These are phyloP conservation scores for Stachybotrys chlorohalonatus DNA, from an alignment of 2,329 filamentous ascomycete species.

Conservation along the genomic window DNA sequence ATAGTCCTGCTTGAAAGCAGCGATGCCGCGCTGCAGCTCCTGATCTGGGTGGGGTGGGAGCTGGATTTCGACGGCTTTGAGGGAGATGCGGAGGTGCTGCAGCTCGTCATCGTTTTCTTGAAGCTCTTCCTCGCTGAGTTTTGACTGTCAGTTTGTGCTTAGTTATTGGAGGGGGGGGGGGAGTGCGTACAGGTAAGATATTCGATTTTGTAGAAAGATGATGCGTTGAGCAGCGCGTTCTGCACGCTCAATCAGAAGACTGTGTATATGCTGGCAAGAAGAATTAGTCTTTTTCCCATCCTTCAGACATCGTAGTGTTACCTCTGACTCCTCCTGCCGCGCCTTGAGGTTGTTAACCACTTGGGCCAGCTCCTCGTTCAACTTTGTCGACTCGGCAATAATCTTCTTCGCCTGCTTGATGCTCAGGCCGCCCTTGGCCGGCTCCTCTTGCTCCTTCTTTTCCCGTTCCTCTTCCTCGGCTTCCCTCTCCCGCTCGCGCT, in stretches of 20 bases:
- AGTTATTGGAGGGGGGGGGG: not conserved
- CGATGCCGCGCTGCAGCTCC: slow-evolving; percentile 50
- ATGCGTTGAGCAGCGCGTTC: slow-evolving; percentile 50
- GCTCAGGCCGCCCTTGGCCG: slow-evolving; percentile 20
- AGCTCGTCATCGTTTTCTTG: slow-evolving; percentile 51
- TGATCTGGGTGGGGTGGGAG: slow-evolving; percentile 41
- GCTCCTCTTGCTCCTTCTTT: slow-evolving; percentile 15
- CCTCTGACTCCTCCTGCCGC: slow-evolving; percentile 52
- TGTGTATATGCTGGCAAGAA: slow-evolving; percentile 48
- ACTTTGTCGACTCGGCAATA: slow-evolving; percentile 24
- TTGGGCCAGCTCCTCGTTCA: slow-evolving; percentile 40
- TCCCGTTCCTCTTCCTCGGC: slow-evolving; percentile 13
- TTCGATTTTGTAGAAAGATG: slow-evolving; percentile 48
- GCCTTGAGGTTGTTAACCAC: slow-evolving; percentile 42
- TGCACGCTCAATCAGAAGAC: slow-evolving; percentile 47
- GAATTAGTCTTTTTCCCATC: not conserved
- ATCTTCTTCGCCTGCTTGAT: slow-evolving; percentile 26
- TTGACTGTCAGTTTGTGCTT: slow-evolving; percentile 3
- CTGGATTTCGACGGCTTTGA: slow-evolving; percentile 54
- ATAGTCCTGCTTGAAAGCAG: slow-evolving; percentile 54
- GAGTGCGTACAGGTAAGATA: slow-evolving; percentile 43
- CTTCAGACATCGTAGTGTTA: slow-evolving; percentile 17
- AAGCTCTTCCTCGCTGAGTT: slow-evolving; percentile 42
- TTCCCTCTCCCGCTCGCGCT: slow-evolving; percentile 14
- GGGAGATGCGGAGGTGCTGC: slow-evolving; percentile 50